Evolutionary conservation across 495 filamentous ascomycete genomes (phyloP).

Genomic region (Penicillium coprophilum): DNA sequence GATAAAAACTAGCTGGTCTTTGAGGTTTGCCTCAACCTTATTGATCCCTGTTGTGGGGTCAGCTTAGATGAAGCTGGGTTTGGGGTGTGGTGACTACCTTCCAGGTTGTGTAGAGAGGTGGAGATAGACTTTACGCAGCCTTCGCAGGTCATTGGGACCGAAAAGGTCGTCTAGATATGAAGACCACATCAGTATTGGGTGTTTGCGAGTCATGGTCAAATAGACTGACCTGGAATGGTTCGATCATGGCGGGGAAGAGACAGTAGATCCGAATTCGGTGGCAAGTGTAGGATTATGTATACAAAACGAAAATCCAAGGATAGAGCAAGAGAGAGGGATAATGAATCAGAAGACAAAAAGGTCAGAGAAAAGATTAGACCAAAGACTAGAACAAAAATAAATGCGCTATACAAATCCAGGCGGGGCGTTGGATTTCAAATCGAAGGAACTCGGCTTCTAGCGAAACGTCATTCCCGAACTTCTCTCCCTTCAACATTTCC

Average conservation of each 20-base stretch:
- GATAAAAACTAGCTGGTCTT: slow-evolving; percentile 49
- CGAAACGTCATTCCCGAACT: slow-evolving; percentile 35
- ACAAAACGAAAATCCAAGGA: neutral
- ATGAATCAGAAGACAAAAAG: neutral
- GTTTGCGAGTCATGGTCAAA: slow-evolving; percentile 9
- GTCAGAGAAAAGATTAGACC: neutral
- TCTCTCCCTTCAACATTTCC: neutral
- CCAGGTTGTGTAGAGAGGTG: slow-evolving; percentile 66
- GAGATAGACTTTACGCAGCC: slow-evolving; percentile 83
- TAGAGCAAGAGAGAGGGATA: slow-evolving; percentile 5
- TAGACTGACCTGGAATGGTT: slow-evolving; percentile 57
- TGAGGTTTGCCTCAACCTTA: slow-evolving; percentile 50
- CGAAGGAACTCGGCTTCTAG: slow-evolving; percentile 28
- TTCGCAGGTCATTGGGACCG: slow-evolving; percentile 90
- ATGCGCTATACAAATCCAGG: slow-evolving; percentile 8
- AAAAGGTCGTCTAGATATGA: slow-evolving; percentile 73
- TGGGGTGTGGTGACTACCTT: slow-evolving; percentile 47
- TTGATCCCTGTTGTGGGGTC: slow-evolving; percentile 38
- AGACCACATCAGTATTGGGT: slow-evolving; percentile 4
- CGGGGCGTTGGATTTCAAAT: slow-evolving; percentile 44
- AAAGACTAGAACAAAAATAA: neutral
- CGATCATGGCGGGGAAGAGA: slow-evolving; percentile 47
- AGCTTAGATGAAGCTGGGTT: slow-evolving; percentile 1
- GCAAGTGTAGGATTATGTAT: neutral
- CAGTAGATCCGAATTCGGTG: slow-evolving; percentile 20